Percentiles rank a stretch among this genome's conserved stretches.
phyloP scores from a whole-genome alignment of 1,139 yeast genomes.

The Pneumocystis oryctolagi region DNA sequence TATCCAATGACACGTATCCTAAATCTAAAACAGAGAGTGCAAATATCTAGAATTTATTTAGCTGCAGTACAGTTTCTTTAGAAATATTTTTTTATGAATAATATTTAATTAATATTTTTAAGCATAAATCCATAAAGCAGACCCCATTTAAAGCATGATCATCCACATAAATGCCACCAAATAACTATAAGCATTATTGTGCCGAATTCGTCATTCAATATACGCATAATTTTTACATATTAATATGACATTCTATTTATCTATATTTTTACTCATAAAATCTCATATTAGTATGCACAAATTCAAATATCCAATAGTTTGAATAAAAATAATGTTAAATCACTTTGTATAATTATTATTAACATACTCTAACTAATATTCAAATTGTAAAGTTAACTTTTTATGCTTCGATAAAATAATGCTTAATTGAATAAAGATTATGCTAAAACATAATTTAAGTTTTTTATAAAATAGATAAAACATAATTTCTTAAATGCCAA shows the following conservation, averaged over 20 bases:
- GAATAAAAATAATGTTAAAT: not conserved
- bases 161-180: not conserved
- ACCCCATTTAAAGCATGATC: not conserved
- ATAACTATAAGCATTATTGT: not conserved
- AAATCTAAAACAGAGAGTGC: not conserved
- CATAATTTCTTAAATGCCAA: not conserved
- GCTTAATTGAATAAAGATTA: not conserved
- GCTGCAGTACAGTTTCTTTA: not conserved
- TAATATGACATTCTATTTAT: not conserved
- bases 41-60: not conserved
- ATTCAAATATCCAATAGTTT: not conserved
- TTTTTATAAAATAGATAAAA: not conserved
- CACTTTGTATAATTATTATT: not conserved
- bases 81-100: not conserved
- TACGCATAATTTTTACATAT: not conserved
- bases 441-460: not conserved
- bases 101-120: not conserved
- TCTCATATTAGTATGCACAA: not conserved
- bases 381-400: not conserved
- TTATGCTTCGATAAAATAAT: not conserved
- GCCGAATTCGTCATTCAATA: not conserved
- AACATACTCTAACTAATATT: not conserved
- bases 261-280: not conserved
- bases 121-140: not conserved
- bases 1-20: not conserved